Percentiles rank a stretch among this genome's conserved stretches.
Conservation (phyloP, 2,329 filamentous ascomycete genomes). For the Xylaria sp. region DNA sequence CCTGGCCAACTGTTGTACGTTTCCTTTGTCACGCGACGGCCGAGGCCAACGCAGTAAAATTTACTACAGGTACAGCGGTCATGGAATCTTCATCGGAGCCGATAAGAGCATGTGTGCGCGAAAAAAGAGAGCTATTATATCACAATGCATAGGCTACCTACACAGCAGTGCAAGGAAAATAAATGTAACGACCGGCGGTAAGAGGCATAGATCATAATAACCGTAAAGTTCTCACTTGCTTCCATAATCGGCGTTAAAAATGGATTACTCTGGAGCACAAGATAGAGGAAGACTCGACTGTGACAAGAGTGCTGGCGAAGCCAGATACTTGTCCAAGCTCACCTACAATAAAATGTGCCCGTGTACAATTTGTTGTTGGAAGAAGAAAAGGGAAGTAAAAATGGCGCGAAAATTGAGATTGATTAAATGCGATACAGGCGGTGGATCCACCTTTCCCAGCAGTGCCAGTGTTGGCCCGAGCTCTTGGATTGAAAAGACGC, state of each 20-base stretch:
- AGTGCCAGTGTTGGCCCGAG: slow-evolving; percentile 29
- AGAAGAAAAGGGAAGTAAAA: slow-evolving; percentile 54
- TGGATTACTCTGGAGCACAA: slow-evolving; percentile 70
- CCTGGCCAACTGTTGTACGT: too few species aligned
- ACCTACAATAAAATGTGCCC: slow-evolving; percentile 79
- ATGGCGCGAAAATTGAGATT: slow-evolving; percentile 41
- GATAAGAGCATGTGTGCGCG: neutral
- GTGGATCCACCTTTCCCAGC: neutral
- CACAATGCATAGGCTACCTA: neutral
- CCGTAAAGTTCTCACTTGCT: slow-evolving; percentile 69
- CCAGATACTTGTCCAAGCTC: slow-evolving; percentile 64
- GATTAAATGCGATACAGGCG: slow-evolving; percentile 11
- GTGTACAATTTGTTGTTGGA: slow-evolving; percentile 70
- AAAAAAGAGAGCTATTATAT: neutral
- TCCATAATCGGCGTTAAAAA: slow-evolving; percentile 74
- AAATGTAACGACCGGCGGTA: slow-evolving; percentile 79
- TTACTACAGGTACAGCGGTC: neutral
- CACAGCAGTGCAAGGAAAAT: slow-evolving; percentile 1
- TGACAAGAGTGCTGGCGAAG: slow-evolving; percentile 54
- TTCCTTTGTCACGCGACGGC: neutral
- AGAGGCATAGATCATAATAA: slow-evolving; percentile 73
- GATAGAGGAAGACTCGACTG: slow-evolving; percentile 78
- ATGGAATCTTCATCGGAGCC: neutral
- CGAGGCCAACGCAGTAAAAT: neutral
- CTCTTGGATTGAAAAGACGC: neutral